Evolutionary conservation across 2,329 filamentous ascomycete genomes (phyloP).

Genomic region (Phaeosphaeria sp.): DNA sequence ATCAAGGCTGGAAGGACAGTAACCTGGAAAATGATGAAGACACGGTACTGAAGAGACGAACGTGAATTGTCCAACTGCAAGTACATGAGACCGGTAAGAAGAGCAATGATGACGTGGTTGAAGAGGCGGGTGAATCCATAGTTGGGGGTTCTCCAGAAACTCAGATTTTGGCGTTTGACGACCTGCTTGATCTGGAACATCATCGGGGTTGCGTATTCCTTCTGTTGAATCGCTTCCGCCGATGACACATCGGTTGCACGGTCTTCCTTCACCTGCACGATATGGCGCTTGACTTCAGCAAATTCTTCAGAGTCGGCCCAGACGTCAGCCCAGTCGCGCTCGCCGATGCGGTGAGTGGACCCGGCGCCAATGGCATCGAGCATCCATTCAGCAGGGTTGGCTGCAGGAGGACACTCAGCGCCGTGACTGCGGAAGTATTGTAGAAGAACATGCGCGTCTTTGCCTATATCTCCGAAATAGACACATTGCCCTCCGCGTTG

Average conservation of each 20-base stretch:
- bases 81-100: constrained; percentile 81
- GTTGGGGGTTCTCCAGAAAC: constrained; percentile 86
- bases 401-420: constrained; percentile 63
- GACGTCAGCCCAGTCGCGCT: constrained; percentile 79
- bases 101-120: constrained; percentile 78
- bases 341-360: constrained; percentile 72
- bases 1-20: constrained; percentile 84
- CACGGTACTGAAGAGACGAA: constrained; percentile 78
- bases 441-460: constrained; percentile 74
- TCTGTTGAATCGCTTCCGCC: constrained; percentile 60
- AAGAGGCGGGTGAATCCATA: constrained; percentile 89
- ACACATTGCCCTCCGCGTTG: constrained; percentile 80
- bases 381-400: constrained; percentile 77
- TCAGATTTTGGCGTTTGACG: constrained; percentile 72
- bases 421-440: constrained; percentile 60
- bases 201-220: constrained; percentile 83
- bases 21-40: constrained; percentile 91
- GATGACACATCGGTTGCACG: constrained; percentile 58
- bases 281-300: constrained; percentile 69
- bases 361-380: constrained; percentile 83
- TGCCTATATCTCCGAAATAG: constrained; percentile 85
- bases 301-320: constrained; percentile 78
- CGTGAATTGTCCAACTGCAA: constrained; percentile 78
- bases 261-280: constrained; percentile 69
- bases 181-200: constrained; percentile 81